Conservation (phyloP, 495 filamentous ascomycete genomes). For the Thermothielavioides terrestris region DNA sequence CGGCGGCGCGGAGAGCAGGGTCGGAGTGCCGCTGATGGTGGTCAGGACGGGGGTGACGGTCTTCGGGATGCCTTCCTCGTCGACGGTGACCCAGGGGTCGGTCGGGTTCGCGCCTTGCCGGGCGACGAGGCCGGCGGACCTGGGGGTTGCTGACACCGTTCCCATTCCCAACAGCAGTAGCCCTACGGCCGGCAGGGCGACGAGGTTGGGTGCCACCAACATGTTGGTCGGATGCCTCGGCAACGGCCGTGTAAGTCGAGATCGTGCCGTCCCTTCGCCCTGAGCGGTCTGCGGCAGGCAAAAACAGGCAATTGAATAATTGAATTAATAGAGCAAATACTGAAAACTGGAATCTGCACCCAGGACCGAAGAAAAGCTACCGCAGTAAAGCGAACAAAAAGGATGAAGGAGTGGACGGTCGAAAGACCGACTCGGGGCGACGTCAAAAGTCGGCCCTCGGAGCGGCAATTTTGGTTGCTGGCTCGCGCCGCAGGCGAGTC, state of each 20-base stretch:
- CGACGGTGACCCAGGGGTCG: constrained; percentile 35
- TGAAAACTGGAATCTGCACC: not conserved
- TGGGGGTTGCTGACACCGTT: constrained; percentile 3
- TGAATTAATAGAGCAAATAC: constrained; percentile 3
- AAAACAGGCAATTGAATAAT: too few species aligned
- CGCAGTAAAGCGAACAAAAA: too few species aligned
- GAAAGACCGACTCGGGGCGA: not conserved
- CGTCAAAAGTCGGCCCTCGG: not conserved
- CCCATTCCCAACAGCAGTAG: constrained; percentile 13
- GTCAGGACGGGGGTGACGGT: constrained; percentile 32
- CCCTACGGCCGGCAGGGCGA: constrained; percentile 10
- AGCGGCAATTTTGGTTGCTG: constrained; percentile 6
- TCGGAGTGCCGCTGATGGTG: constrained; percentile 33
- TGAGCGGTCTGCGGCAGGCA: too few species aligned
- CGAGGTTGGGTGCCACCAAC: not conserved
- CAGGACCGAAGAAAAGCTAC: not conserved
- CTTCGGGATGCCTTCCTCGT: constrained; percentile 27
- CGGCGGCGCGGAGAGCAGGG: constrained; percentile 31
- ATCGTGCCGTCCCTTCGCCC: too few species aligned
- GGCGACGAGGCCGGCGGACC: not conserved
- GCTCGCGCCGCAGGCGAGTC: not conserved
- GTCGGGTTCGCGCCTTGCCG: constrained; percentile 7
- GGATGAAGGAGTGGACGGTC: constrained; percentile 1
- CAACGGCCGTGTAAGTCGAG: not conserved
- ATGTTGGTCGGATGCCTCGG: constrained; percentile 8